These are phyloP conservation scores for Flammula alnicola DNA, from an alignment of 1,284 basidiomycete species.

Conservation along the genomic window DNA sequence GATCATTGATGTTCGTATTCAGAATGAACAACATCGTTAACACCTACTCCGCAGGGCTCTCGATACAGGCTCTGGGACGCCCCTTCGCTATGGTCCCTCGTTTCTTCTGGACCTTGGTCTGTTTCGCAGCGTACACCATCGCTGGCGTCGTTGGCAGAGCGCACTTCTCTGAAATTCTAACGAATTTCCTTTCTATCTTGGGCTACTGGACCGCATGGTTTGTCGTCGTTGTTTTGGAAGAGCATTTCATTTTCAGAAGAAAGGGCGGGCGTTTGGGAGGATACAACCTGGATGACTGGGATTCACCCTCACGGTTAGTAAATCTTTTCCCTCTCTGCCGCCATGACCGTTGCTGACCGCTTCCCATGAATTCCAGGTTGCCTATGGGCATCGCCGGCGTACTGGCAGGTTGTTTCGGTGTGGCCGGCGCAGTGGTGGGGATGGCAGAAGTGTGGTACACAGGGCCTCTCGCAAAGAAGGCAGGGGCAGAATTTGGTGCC, in stretches of 20 bases:
- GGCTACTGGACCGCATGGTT: constrained; percentile 24
- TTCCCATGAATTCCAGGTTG: constrained; percentile 2
- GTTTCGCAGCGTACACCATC: constrained; percentile 17
- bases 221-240: constrained; percentile 17
- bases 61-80: constrained; percentile 18
- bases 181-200: constrained; percentile 20
- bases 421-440: constrained; percentile 19
- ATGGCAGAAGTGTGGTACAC: constrained; percentile 24
- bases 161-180: constrained; percentile 18
- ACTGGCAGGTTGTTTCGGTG: constrained; percentile 18
- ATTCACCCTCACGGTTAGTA: constrained; percentile 15
- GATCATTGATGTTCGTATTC: neutral
- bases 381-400: constrained; percentile 18
- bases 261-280: constrained; percentile 18
- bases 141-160: constrained; percentile 18
- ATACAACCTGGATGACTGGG: constrained; percentile 20
- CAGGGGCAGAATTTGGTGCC: constrained; percentile 17
- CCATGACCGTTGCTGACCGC: neutral
- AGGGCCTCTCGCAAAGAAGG: constrained; percentile 19
- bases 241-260: constrained; percentile 20
- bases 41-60: constrained; percentile 19
- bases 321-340: neutral
- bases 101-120: constrained; percentile 21
- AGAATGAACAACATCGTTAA: constrained; percentile 21
- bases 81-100: constrained; percentile 19